Evolutionary conservation across 2,329 filamentous ascomycete genomes (phyloP).

Genomic region (Trichoderma koningiopsis): DNA sequence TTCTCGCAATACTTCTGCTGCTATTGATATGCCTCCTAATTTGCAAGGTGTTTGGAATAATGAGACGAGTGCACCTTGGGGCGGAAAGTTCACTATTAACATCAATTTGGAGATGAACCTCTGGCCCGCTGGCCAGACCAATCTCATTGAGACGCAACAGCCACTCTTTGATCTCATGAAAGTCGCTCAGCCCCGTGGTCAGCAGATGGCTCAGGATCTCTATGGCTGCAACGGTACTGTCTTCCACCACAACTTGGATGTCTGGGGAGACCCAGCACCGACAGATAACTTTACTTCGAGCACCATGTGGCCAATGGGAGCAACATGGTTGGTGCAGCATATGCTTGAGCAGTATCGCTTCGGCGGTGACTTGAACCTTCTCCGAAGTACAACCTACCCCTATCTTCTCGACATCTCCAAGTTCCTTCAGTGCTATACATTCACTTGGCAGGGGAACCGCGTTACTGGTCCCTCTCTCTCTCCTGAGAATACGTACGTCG

Average conservation of each 20-base stretch:
- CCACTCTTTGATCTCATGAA: conserved; percentile 36
- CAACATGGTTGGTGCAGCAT: conserved; percentile 45
- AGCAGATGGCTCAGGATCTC: conserved; percentile 36
- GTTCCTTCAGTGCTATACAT: conserved; percentile 41
- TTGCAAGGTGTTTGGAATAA: conserved; percentile 37
- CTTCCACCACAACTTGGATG: conserved; percentile 39
- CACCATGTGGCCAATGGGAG: conserved; percentile 45
- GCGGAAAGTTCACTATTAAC: conserved; percentile 50
- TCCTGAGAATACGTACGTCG: conserved; percentile 34
- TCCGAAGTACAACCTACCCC: conserved; percentile 33
- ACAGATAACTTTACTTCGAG: conserved; percentile 31
- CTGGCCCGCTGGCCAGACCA: conserved; percentile 41
- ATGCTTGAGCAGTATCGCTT: conserved; percentile 45
- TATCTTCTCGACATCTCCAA: conserved; percentile 36
- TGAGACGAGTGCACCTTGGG: conserved; percentile 40
- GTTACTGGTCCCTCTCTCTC: conserved; percentile 36
- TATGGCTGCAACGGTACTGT: conserved; percentile 39
- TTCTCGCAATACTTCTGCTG: conserved; percentile 29
- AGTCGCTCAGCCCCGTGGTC: conserved; percentile 39
- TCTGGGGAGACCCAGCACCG: conserved; percentile 40
- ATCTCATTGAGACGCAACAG: conserved; percentile 40
- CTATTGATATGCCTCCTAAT: conserved; percentile 33
- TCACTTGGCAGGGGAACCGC: conserved; percentile 34
- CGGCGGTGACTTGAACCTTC: conserved; percentile 31
- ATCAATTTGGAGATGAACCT: conserved; percentile 56